Evolutionary conservation across 2,329 filamentous ascomycete species (phyloP), one percentile per base, ranked within the genome.

Genomic region (Colletotrichum trifolii): DNA sequence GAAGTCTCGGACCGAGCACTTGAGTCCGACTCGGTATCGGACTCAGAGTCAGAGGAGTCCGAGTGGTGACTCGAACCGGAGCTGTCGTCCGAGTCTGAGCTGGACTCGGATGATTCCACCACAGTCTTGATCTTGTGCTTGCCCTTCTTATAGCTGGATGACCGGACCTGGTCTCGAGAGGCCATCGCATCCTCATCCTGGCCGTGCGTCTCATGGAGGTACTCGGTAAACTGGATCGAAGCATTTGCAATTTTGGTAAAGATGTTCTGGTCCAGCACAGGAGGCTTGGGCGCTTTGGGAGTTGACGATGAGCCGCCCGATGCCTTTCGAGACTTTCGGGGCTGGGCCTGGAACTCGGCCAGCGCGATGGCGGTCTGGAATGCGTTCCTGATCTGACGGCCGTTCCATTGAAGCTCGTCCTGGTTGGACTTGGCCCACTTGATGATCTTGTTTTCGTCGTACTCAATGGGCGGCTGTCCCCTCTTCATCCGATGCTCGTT

Each of bases 351-450:
- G 13, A 71, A 75, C 72, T 82, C 79, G 5, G 80, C 81, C 46
- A 83, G 71, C 4, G 79, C 78, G 42, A 82, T 74, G 3, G 80
- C 79, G 2, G 79, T 81, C 71, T 82, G 80, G 73, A 81, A 79
- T 6, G 77, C 77, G 57, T 80, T 80, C 35, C 77, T 76, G 66
- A 81, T 81, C 64, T 81, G 76, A 1, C 78, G 73, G 2, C 80
- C 80, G 54, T 82, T 81, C 75, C 79, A 82, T 46, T 73, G 55
- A 3, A 58, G 57, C 8, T 11, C 39, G 15, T 60, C 40, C 42
- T 49, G 54, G 57, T 60, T 64, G 7, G 6, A 4, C 25, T 48
- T n/a, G 25, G 46, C 55, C 55, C 55, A 58, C 13, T 50, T 58
- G 46, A 50, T 17, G 46, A 58, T 58, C 38, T 50, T 40, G 1